Evolutionary conservation across 1,284 basidiomycete genomes (phyloP), one percentile per base, ranked within the genome.

Genomic region (Ustilago cynodontis): DNA sequence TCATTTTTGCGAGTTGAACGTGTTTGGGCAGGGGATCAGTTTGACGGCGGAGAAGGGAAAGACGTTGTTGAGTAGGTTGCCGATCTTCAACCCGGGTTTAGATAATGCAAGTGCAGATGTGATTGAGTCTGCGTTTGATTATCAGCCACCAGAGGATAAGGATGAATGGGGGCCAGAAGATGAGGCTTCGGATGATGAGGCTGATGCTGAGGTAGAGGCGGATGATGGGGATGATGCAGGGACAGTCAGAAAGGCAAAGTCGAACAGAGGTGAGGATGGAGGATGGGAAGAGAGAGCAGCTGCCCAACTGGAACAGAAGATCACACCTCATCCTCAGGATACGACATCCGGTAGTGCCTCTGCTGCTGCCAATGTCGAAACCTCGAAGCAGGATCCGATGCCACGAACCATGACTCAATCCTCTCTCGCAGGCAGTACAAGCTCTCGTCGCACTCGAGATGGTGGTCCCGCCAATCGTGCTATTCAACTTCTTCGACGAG

Each of bases 1-100:
- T 55, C 91, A 93, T 0, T 87, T 92, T 56, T 94, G 94, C 83
- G 94, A 96, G 86, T 89, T 94, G 22, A 92, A 94, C 28, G 59
- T 68, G 14, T 82, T 78, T 43, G 71, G 65, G 18, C 49, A 57
- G n/a, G 79, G 79, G 14, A 59, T 82, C 28, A 78, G 78, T 43
- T 45, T 82, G 39, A 75, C 80, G 5, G 78, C 80, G 10, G 78
- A 81, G 28, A 78, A 71, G 59, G 75, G 72, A 0, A 67, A 61
- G 61, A 61, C 60, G 9, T 28, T 77, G 55, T 41, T 77, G 45
- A 61, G 59, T n/a, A 29, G 66, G 47, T 13, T 79, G 11, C 62
- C 69, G 8, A 35, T 77, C 18, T 60, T 69, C 35, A 60, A 45
- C 20, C 54, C 63, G 24, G 54, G 70, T 0, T 26, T 75, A 39